Evolutionary conservation across 2,329 filamentous ascomycete genomes (phyloP), one percentile per base, ranked within the genome.

Genomic region (Scopulariopsis brevicaulis): DNA sequence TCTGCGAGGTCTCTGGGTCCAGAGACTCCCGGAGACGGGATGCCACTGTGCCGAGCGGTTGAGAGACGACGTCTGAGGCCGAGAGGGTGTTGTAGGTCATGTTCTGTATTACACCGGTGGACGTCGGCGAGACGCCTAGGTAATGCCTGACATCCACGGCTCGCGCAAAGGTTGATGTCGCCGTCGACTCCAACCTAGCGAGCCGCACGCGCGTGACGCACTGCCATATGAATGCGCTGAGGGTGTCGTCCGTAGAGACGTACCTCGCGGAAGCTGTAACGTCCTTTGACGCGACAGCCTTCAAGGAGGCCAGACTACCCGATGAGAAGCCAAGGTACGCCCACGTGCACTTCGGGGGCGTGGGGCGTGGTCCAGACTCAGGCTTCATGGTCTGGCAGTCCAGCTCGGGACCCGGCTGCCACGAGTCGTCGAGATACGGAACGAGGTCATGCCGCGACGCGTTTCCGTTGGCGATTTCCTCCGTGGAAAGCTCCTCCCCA

Each of bases 191-290:
- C 0, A 77, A 59, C 1, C 74, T 72, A 0, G 66, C 60, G 0
- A 69, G 63, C 15, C 80, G 74, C 0, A 69, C 72, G 34, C 73
- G 73, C 0, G 68, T 66, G 11, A 78, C 62, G 0, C 69, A 70
- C 60, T 77, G 70, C 76, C 77, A 83, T 58, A 81, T 66, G 53
- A 82, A 74, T 0, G 78, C 77, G 2, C 67, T 76, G 15, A 83
- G 65, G 3, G 73, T 70, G 62, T 84, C 80, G 58, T 84, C 79
- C 0, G 78, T 82, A 1, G 79, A 79, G 24, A 82, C 64, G 60
- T 71, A 81, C 2, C 60, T 59, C 1, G 43, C 46, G 4, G 63
- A 53, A 2, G 55, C 20, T 22, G 65, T 59, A 56, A 65, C 56
- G 11, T 63, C 61, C 57, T 63, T 51, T 7, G 64, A 65, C 3